Conservation (phyloP, 148 eudicot genomes). For the Rhododendron kiyosumense region DNA sequence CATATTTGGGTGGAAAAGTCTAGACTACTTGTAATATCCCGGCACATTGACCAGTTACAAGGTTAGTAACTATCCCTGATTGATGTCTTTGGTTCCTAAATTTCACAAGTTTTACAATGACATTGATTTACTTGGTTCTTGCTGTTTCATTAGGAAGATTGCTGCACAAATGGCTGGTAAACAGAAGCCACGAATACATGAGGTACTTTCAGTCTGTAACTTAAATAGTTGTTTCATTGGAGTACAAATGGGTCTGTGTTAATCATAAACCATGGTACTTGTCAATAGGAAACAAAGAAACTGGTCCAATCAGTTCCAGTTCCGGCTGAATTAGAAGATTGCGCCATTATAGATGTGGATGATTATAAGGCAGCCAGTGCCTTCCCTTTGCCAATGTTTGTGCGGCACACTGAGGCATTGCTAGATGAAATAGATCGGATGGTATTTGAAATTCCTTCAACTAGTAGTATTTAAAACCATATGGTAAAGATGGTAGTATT, state of each 20-base stretch:
- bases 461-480: neutral
- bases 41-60: slow-evolving; percentile 36
- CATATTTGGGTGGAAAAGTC: neutral
- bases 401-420: slow-evolving; percentile 71
- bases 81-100: slow-evolving; percentile 1
- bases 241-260: neutral
- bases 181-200: slow-evolving; percentile 27
- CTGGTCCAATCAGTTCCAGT: slow-evolving; percentile 14
- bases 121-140: slow-evolving; percentile 2
- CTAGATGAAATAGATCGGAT: slow-evolving; percentile 60
- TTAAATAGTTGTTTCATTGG: neutral
- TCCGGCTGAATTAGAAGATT: slow-evolving; percentile 30
- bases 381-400: slow-evolving; percentile 55
- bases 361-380: slow-evolving; percentile 27
- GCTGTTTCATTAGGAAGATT: slow-evolving; percentile 44
- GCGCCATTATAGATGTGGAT: slow-evolving; percentile 41
- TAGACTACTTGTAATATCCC: neutral
- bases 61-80: slow-evolving; percentile 32
- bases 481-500: neutral
- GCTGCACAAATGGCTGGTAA: slow-evolving; percentile 47
- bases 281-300: slow-evolving; percentile 36
- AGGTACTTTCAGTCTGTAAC: slow-evolving; percentile 32
- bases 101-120: neutral
- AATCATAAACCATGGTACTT: neutral
- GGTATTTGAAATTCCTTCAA: slow-evolving; percentile 27